A percentile compares a stretch with the other conserved stretches of the same genome.
Conservation (phyloP, 2,329 filamentous ascomycete genomes). For the Gnomoniopsis smithogilvyi region DNA sequence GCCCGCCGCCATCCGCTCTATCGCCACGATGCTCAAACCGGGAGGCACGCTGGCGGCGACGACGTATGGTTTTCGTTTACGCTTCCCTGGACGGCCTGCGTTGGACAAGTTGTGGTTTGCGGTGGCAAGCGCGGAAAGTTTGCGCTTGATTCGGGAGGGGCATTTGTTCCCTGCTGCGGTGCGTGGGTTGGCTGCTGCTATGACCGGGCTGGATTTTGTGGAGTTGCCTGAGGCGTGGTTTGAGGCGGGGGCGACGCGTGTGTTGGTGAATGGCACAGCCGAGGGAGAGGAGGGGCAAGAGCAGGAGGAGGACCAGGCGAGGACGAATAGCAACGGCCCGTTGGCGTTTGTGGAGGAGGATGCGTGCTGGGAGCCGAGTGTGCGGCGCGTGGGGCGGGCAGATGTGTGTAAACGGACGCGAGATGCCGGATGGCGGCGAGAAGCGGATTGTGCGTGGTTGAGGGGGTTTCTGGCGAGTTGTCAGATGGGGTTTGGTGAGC, state of each 20-base stretch:
- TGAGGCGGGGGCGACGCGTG: slow-evolving; percentile 13
- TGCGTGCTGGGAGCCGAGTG: slow-evolving; percentile 10
- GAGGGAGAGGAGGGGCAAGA: too few species aligned
- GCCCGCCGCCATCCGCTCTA: slow-evolving; percentile 12
- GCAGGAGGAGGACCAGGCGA: neutral
- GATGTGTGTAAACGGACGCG: neutral
- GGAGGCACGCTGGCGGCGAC: slow-evolving; percentile 18
- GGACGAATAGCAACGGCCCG: slow-evolving; percentile 3
- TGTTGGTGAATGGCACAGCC: slow-evolving; percentile 11
- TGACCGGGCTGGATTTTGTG: slow-evolving; percentile 19
- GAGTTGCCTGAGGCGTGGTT: slow-evolving; percentile 17
- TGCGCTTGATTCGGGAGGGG: slow-evolving; percentile 18
- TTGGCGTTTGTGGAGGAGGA: slow-evolving; percentile 19
- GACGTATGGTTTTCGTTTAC: slow-evolving; percentile 20
- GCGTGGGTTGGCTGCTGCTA: slow-evolving; percentile 16
- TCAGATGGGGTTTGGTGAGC: slow-evolving; percentile 20
- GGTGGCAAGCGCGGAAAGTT: slow-evolving; percentile 15
- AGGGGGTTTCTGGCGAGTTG: slow-evolving; percentile 20
- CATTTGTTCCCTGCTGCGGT: slow-evolving; percentile 19
- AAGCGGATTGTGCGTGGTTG: slow-evolving; percentile 20
- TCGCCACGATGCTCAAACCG: slow-evolving; percentile 16
- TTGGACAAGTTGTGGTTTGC: slow-evolving; percentile 18
- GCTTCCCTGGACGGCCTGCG: slow-evolving; percentile 13
- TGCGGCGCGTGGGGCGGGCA: neutral
- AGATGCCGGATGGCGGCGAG: slow-evolving; percentile 18